A percentile compares a stretch with the other conserved stretches of the same genome.
phyloP scores from a whole-genome alignment of 768 basidiomycete genomes.

The Boletus rubescentipes region DNA sequence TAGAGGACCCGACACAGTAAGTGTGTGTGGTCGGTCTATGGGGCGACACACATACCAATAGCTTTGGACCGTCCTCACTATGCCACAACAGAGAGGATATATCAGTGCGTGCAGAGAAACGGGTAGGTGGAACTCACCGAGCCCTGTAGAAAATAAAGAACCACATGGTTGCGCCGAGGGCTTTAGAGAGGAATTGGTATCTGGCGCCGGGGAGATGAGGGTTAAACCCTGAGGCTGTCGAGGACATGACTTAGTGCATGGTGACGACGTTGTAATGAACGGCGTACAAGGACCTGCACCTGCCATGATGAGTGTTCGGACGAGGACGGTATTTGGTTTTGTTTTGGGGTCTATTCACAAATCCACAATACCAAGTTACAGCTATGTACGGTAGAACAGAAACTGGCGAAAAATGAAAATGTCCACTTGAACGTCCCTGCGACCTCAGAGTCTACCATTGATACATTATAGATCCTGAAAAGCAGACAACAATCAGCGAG shows the following conservation, averaged over 20 bases:
- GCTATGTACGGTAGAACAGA: too few species aligned
- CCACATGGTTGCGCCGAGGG: slow-evolving; percentile 93
- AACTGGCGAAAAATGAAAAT: too few species aligned
- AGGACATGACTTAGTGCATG: slow-evolving; percentile 2
- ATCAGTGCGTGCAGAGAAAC: background rate
- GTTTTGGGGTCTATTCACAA: slow-evolving; percentile 17
- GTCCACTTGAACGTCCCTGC: too few species aligned
- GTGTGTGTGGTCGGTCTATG: background rate
- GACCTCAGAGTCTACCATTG: too few species aligned
- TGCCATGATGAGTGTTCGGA: slow-evolving; percentile 33
- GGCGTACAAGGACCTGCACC: slow-evolving; percentile 30
- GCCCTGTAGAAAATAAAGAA: slow-evolving; percentile 98
- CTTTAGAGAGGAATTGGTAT: slow-evolving; percentile 79
- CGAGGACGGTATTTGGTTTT: slow-evolving; percentile 23
- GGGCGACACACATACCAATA: slow-evolving; percentile 47
- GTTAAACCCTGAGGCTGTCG: slow-evolving; percentile 73
- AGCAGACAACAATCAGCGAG: background rate
- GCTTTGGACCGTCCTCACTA: slow-evolving; percentile 76
- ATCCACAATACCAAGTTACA: too few species aligned
- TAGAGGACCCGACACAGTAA: slow-evolving; percentile 19
- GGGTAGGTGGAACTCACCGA: slow-evolving; percentile 54
- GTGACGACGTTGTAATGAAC: background rate
- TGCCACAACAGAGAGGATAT: background rate
- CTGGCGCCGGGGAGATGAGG: slow-evolving; percentile 81
- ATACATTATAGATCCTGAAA: slow-evolving; percentile 4